Conservation (phyloP, 2,329 filamentous ascomycete species). For the Aspergillus ochraceoroseus region DNA sequence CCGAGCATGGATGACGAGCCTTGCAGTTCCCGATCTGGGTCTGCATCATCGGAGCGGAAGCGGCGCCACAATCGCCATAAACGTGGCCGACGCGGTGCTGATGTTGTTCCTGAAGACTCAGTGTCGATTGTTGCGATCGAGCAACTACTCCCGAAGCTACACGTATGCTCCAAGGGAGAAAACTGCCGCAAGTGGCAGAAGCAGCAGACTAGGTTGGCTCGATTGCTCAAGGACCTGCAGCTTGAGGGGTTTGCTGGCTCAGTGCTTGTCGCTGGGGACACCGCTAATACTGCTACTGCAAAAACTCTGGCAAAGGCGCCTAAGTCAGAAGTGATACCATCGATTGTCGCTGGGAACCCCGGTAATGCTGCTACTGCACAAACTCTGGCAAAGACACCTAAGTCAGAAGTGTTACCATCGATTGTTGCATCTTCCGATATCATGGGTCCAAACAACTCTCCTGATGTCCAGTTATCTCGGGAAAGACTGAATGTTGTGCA, state of each 20-base stretch:
- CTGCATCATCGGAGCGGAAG: slow-evolving; percentile 8
- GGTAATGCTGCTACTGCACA: no score
- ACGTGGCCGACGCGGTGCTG: slow-evolving; percentile 18
- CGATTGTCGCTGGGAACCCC: background rate
- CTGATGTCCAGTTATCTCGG: slow-evolving; percentile 66
- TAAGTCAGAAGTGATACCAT: slow-evolving; percentile 50
- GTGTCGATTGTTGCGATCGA: slow-evolving; percentile 90
- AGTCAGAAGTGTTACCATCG: slow-evolving; percentile 72
- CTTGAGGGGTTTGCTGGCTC: slow-evolving; percentile 62
- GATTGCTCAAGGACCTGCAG: slow-evolving; percentile 71
- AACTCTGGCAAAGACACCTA: slow-evolving; percentile 50
- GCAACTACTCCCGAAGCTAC: slow-evolving; percentile 81
- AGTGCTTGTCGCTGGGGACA: background rate
- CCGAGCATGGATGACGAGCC: slow-evolving; percentile 10
- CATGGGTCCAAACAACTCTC: slow-evolving; percentile 63
- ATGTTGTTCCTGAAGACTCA: slow-evolving; percentile 60
- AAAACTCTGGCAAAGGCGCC: slow-evolving; percentile 49
- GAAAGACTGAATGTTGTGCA: slow-evolving; percentile 65
- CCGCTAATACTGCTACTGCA: background rate
- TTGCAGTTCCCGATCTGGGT: slow-evolving; percentile 6
- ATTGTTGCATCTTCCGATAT: slow-evolving; percentile 88
- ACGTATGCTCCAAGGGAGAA: slow-evolving; percentile 80
- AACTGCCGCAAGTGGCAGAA: slow-evolving; percentile 79
- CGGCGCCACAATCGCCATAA: slow-evolving; percentile 24
- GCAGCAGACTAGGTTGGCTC: slow-evolving; percentile 66